These are phyloP conservation scores for Plasmodium knowlesi DNA, from an alignment of 169 alveolate species.

Conservation along the genomic window DNA sequence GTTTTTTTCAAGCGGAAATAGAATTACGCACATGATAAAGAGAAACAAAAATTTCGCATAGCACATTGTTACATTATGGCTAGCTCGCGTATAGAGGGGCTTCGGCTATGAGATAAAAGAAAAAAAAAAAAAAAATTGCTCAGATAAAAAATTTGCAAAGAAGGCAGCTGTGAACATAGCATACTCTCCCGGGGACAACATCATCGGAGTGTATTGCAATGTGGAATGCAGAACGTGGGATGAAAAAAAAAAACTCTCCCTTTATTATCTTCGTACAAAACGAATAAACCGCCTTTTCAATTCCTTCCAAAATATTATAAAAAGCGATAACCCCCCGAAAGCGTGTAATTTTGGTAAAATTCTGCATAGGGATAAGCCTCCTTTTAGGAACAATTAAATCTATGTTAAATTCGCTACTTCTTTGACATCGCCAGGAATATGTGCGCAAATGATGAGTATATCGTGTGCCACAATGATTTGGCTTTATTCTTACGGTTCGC, in stretches of 20 bases:
- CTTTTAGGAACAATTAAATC: not conserved
- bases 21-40: not conserved
- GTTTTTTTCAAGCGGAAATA: not conserved
- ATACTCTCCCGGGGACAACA: not conserved
- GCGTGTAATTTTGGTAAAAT: not conserved
- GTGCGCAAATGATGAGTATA: not conserved
- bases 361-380: not conserved
- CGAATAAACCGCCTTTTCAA: not conserved
- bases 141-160: not conserved
- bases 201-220: not conserved
- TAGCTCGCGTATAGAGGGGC: not conserved
- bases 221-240: not conserved
- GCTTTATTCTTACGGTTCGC: not conserved
- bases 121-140: not conserved
- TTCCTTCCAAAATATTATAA: not conserved
- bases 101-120: not conserved
- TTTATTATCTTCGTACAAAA: not conserved
- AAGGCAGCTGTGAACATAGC: not conserved
- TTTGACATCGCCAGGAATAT: not conserved
- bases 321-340: not conserved
- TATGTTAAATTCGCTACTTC: not conserved
- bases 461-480: not conserved
- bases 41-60: not conserved
- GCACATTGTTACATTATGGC: not conserved
- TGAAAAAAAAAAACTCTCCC: not conserved